Conservation (phyloP, 1,139 yeast species). For the Geotrichum siamense region DNA sequence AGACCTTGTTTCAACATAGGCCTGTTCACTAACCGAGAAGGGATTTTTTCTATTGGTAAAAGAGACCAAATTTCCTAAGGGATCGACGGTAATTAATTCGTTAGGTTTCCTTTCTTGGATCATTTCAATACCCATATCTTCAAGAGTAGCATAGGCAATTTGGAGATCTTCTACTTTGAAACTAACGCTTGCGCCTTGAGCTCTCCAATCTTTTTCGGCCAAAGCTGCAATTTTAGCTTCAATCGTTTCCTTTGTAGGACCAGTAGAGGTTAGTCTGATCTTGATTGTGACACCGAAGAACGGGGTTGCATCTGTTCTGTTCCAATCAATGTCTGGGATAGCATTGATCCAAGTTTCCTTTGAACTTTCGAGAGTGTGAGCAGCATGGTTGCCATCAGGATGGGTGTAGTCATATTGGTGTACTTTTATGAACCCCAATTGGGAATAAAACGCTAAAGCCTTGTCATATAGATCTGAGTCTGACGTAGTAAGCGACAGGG, state of each 20-base stretch:
- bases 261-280: slow-evolving; percentile 27
- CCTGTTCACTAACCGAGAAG: slow-evolving; percentile 25
- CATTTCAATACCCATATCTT: neutral
- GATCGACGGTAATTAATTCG: slow-evolving; percentile 50
- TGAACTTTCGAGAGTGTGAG: slow-evolving; percentile 27
- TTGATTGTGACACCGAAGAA: slow-evolving; percentile 32
- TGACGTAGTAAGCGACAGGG: slow-evolving; percentile 53
- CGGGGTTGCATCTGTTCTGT: slow-evolving; percentile 26
- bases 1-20: slow-evolving; percentile 10
- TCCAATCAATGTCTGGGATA: slow-evolving; percentile 19
- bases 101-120: slow-evolving; percentile 1
- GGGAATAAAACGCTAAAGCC: slow-evolving; percentile 47
- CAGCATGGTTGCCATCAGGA: slow-evolving; percentile 23
- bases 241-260: slow-evolving; percentile 22
- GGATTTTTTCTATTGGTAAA: slow-evolving; percentile 41
- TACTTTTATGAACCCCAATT: slow-evolving; percentile 51
- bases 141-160: slow-evolving; percentile 14
- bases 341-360: slow-evolving; percentile 29
- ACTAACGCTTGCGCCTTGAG: slow-evolving; percentile 31
- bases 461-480: slow-evolving; percentile 41
- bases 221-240: slow-evolving; percentile 20
- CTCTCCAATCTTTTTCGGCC: slow-evolving; percentile 35
- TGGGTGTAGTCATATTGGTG: slow-evolving; percentile 36
- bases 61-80: slow-evolving; percentile 53
- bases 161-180: slow-evolving; percentile 29